Evolutionary conservation across 139 green algal genomes (phyloP), one percentile per base, ranked within the genome.

Genomic region (Chlamydomonas schloesseri): DNA sequence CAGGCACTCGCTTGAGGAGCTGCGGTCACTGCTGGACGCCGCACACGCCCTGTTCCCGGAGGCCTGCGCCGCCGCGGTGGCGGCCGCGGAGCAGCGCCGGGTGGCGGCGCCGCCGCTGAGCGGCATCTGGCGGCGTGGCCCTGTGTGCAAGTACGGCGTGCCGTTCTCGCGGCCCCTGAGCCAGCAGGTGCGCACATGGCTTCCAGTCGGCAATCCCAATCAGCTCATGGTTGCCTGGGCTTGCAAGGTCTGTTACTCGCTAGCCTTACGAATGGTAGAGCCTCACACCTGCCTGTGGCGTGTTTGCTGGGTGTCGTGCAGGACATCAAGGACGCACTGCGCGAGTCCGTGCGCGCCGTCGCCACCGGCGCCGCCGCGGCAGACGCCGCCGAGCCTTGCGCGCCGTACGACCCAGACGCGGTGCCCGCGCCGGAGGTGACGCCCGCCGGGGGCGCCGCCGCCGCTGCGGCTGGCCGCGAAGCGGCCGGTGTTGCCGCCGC

Each of bases 1-100:
- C 26, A 73, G 83, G 62, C 36, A 77, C 73, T 73, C 86, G 29
- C 60, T 91, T 21, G 82, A 82, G 14, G 90, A 93, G 88, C 85
- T 93, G 33, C 71, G 87, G 33, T 31, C 33, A 8, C 36, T 91
- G 15, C 42, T 93, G 13, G 85, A 87, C 73, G 31, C 24, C 2
- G 75, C 76, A 11, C 24, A 85, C 50, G 76, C 34, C 13, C 82
- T 91, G 15, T 91, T 89, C 60, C 88, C 88, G 26, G 88, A 87
- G 23, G 82, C 55, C 36, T 31, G 50, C 14, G 55, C 37, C 6
- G 69, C 69, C 26, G 42, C 42, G 42, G 42, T 50, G 42, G 68
- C 88, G 4, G 58, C 71, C 13, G 75, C 73, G 37, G 87, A 81
- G 2, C 70, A 42, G 11, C 47, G 55, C 31, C 86, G 78, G 34